Conservation (phyloP, 1,139 yeast species). For the Pichia sp. region DNA sequence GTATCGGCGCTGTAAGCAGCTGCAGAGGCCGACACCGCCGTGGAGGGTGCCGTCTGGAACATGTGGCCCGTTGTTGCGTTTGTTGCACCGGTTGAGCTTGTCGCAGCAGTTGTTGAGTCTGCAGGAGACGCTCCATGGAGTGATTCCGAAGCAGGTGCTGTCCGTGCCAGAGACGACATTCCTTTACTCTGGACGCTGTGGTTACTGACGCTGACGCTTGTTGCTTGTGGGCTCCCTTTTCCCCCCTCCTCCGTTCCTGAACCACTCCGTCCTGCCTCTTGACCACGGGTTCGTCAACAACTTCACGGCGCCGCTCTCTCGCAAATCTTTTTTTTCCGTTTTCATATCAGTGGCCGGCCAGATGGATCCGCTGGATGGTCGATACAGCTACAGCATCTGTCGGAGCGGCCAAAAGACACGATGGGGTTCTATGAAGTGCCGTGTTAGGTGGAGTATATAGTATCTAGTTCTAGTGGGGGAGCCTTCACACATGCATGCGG, state of each 20-base stretch:
- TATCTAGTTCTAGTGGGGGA: neutral
- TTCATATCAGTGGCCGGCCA: neutral
- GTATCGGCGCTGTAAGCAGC: neutral
- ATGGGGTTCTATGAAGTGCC: too few species aligned
- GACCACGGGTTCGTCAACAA: neutral
- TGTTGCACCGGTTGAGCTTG: slow-evolving; percentile 5
- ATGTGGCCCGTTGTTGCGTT: neutral
- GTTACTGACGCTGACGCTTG: neutral
- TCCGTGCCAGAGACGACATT: slow-evolving; percentile 5
- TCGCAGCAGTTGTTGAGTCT: neutral
- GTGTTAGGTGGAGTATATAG: too few species aligned
- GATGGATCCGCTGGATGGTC: neutral
- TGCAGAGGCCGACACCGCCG: neutral
- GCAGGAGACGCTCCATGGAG: neutral
- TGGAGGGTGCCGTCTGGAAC: neutral
- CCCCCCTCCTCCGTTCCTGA: neutral
- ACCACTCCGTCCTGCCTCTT: neutral
- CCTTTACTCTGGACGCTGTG: neutral
- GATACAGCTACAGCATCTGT: neutral
- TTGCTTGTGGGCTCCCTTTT: neutral
- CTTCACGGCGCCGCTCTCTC: neutral
- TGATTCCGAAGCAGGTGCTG: neutral
- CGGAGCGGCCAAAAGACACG: too few species aligned
- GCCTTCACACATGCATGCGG: neutral
- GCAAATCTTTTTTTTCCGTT: neutral